A percentile compares a stretch with the other conserved stretches of the same genome.
Evolutionary conservation across 345 rosid species (phyloP).

Genomic region (Clarkia xantiana): DNA sequence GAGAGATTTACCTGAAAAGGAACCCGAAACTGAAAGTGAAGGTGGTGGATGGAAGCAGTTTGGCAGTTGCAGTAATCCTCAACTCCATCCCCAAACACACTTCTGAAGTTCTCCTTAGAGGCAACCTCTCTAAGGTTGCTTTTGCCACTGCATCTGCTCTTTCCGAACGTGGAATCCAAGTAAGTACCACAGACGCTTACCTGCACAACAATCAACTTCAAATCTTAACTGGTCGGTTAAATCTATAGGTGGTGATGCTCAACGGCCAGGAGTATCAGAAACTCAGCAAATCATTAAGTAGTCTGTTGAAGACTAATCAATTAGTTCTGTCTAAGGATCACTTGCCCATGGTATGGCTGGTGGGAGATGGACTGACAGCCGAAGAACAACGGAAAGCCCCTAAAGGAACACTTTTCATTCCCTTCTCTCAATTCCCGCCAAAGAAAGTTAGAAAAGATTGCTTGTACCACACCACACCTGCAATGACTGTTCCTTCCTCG

Average conservation of each 20-base stretch:
- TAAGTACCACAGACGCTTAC: background rate
- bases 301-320: conserved; percentile 13
- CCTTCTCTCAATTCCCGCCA: conserved; percentile 52
- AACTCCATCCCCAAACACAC: conserved; percentile 26
- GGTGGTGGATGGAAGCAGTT: conserved; percentile 48
- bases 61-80: conserved; percentile 33
- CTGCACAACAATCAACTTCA: background rate
- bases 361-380: conserved; percentile 33
- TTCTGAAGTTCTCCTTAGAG: conserved; percentile 23
- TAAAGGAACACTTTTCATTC: conserved; percentile 44
- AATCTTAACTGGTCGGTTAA: background rate
- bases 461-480: conserved; percentile 44
- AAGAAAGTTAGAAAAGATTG: conserved; percentile 31
- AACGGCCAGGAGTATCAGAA: conserved; percentile 24
- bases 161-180: conserved; percentile 30
- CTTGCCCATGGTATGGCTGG: conserved; percentile 48
- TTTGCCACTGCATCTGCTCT: conserved; percentile 19
- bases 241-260: background rate
- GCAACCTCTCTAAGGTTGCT: conserved; percentile 30
- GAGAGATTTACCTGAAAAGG: conserved; percentile 29
- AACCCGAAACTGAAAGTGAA: conserved; percentile 27
- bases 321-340: conserved; percentile 16
- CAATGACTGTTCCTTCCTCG: conserved; percentile 34
- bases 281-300: conserved; percentile 20
- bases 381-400: conserved; percentile 41